Evolutionary conservation across 2,329 filamentous ascomycete genomes (phyloP).

Genomic region (Colletotrichum gloeosporioides): DNA sequence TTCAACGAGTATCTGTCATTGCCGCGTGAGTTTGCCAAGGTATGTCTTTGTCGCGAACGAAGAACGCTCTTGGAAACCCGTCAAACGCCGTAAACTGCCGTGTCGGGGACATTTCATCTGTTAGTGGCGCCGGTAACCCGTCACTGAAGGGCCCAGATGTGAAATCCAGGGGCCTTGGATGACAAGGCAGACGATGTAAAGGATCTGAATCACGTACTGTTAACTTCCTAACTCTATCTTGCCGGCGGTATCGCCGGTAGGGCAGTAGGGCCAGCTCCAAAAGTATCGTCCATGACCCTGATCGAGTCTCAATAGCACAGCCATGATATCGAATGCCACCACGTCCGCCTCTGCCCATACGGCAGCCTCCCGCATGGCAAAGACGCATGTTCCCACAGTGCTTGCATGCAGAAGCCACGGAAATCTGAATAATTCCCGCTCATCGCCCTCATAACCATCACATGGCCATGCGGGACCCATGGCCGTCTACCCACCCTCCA

Average conservation of each 20-base stretch:
- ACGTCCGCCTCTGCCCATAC: background rate
- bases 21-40: background rate
- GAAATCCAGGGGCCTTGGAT: background rate
- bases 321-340: background rate
- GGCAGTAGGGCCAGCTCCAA: background rate
- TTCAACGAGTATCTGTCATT: background rate
- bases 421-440: background rate
- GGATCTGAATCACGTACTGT: background rate
- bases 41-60: background rate
- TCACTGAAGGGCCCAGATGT: background rate
- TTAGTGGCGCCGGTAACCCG: background rate
- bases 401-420: background rate
- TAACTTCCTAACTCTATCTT: background rate
- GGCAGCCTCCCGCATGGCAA: background rate
- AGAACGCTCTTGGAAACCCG: background rate
- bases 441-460: background rate
- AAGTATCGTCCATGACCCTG: background rate
- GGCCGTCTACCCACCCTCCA: background rate
- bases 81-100: background rate
- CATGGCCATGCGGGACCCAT: background rate
- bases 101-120: background rate
- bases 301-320: background rate
- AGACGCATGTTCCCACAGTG: background rate
- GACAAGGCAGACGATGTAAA: background rate
- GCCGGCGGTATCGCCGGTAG: background rate